Base-by-base conservation (phyloP, 495 filamentous ascomycete species). In the Hypoxylon intermedium region DNA sequence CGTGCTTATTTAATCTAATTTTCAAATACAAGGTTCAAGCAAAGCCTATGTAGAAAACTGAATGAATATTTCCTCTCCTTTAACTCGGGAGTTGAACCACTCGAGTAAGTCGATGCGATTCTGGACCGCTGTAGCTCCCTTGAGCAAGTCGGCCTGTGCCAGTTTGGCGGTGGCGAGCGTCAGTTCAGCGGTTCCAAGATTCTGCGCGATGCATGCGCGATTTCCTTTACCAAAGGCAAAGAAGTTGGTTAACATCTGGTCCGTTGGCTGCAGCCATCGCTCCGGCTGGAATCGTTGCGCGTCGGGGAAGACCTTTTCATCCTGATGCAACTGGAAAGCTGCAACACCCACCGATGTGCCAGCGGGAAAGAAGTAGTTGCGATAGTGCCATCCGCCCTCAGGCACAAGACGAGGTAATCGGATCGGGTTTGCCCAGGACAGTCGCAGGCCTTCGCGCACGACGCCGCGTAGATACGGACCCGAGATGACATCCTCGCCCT, bases 161-260 rank as follows among this genome's bases (percentile, higher is more conserved):
- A 83, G 41, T 23, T 58, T 68, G 43, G 74, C 59, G 0, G 72
- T 69, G 2, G 72, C 76, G 59, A 73, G 46, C n/a, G 60, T 74
- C 18, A 83, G 58, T 58, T 82, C 76, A 6, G 58, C 38, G n/a
- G 51, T 76, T 1, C 77, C 81, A 28, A 84, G 48, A 51, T 79
- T 79, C 51, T 75, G 59, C n/a, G 77, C 82, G 61, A 84, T 82
- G 53, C 82, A 84, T 6, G 68, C 67, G 49, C 82, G 69, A 1
- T 71, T 62, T 1, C 82, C 82, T 24, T 75, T 70, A 5, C 81
- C 79, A 53, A 82, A 84, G 0, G 79, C 74, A 31, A 82, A 75
- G 33, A 67, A 74, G 42, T 75, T 60, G 11, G 68, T 73, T 18
- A 70, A 49, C 75, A 79, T 79, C 7, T 75, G 69, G 6, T 67